Evolutionary conservation across 2,329 filamentous ascomycete genomes (phyloP), one percentile per base, ranked within the genome.

Genomic region (Pestalotiopsis fici): DNA sequence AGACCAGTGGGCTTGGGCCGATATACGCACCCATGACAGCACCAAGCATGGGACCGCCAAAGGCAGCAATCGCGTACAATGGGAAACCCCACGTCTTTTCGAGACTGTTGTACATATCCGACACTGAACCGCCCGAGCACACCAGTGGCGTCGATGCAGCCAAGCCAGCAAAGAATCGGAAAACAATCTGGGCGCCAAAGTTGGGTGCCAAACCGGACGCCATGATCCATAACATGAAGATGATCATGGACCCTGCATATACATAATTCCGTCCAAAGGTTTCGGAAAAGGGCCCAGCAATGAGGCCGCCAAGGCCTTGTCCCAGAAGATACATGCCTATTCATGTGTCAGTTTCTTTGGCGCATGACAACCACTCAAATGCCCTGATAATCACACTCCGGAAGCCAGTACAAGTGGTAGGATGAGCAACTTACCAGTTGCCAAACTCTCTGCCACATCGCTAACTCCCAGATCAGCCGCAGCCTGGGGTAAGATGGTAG

Each of bases 11-110:
- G 65, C 85, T 87, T 64, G 89, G 82, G 61, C 90, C 89, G 65
- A 92, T 90, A 68, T 91, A 92, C 4, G 88, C 89, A 3, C 89
- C 89, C 67, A 86, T 79, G 0, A 82, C 73, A 3, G 79, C 78
- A 1, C 80, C 80, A 0, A 81, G 59, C 73, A 79, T 80, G 0
- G 80, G 75, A 79, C 89, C 72, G 67, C 73, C 74, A 75, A 83
- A 68, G 71, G 81, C 65, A 64, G 78, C 64, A 75, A 84, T 69
- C 74, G 85, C 75, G 68, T 85, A 92, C 0, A 91, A 39, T 1
- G 78, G 78, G 11, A 79, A 79, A 0, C 69, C 71, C 75, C 75
- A 79, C 0, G 76, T 79, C 69, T 79, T 79, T 31, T 79, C 78
- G 0, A 79, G 56, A 11, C 72, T 73, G 60, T 76, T 73, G 65